Conservation (phyloP, 371 early-diverging fungal species). For the Mucor indicus region DNA sequence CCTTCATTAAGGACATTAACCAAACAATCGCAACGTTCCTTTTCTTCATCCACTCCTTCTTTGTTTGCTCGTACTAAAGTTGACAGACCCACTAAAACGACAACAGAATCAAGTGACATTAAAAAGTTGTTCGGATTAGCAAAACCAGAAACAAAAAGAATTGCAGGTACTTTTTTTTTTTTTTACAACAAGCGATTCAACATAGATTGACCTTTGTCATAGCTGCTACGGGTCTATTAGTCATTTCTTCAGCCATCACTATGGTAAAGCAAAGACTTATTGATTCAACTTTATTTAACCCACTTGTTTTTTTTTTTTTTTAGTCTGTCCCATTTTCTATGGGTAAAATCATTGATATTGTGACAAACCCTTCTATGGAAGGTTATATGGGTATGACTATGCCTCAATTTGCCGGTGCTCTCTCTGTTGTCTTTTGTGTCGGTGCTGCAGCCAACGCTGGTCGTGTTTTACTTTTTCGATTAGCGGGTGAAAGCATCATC, state of each 20-base stretch:
- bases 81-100: not conserved
- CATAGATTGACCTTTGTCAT: not conserved
- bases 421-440: slow-evolving; percentile 55
- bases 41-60: not conserved
- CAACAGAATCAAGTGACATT: slow-evolving; percentile 19
- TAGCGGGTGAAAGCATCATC: slow-evolving; percentile 73
- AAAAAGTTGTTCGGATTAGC: slow-evolving; percentile 40
- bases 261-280: slow-evolving; percentile 44
- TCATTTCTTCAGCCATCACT: slow-evolving; percentile 73
- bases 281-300: not conserved
- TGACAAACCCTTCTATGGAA: slow-evolving; percentile 47
- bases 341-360: slow-evolving; percentile 81
- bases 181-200: too few species aligned
- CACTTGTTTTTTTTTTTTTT: not conserved
- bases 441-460: slow-evolving; percentile 80
- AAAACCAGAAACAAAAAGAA: slow-evolving; percentile 41
- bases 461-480: slow-evolving; percentile 67
- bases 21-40: not conserved
- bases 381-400: slow-evolving; percentile 49
- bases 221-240: slow-evolving; percentile 52
- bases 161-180: slow-evolving; percentile 29
- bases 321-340: slow-evolving; percentile 71
- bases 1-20: not conserved
- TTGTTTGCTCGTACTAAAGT: not conserved
- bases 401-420: slow-evolving; percentile 53